Evolutionary conservation across 768 basidiomycete genomes (phyloP).

Genomic region (Suillus americanus): DNA sequence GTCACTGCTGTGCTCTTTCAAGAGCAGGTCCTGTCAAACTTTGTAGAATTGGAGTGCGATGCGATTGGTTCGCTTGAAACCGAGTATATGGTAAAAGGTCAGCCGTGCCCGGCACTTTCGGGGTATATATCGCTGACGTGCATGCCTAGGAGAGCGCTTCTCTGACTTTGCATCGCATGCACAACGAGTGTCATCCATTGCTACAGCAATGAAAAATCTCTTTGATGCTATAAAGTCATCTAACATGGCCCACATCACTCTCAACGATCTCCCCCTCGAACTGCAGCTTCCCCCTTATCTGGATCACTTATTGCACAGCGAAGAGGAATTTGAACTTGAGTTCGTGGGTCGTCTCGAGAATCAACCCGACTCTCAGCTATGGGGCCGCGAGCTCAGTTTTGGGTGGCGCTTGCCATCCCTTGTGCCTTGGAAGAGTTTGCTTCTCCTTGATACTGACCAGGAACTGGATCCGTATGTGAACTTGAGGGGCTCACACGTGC

Average conservation of each 20-base stretch:
- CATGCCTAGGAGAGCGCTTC: constrained; percentile 54
- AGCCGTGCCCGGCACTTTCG: constrained; percentile 30
- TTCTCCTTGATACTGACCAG: constrained; percentile 66
- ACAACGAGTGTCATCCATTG: constrained; percentile 66
- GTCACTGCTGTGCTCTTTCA: constrained; percentile 91
- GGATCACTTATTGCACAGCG: constrained; percentile 65
- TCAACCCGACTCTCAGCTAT: constrained; percentile 48
- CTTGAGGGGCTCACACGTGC: constrained; percentile 56
- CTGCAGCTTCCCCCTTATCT: constrained; percentile 84
- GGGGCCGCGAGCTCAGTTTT: constrained; percentile 67
- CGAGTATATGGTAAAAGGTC: constrained; percentile 65
- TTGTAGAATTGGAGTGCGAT: constrained; percentile 82
- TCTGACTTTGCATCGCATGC: constrained; percentile 56
- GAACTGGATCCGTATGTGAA: constrained; percentile 61
- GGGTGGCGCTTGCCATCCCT: constrained; percentile 76
- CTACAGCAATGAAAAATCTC: constrained; percentile 74
- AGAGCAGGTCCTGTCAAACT: constrained; percentile 85
- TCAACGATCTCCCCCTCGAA: constrained; percentile 80
- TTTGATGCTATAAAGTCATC: constrained; percentile 78
- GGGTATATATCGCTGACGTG: constrained; percentile 11
- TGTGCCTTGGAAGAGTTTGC: constrained; percentile 88
- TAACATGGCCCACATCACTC: constrained; percentile 72
- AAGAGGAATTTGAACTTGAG: constrained; percentile 58
- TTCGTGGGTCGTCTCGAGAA: constrained; percentile 50
- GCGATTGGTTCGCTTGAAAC: constrained; percentile 70